These are phyloP conservation scores for Termitomyces sp. DNA, from an alignment of 768 basidiomycete species.

Conservation along the genomic window DNA sequence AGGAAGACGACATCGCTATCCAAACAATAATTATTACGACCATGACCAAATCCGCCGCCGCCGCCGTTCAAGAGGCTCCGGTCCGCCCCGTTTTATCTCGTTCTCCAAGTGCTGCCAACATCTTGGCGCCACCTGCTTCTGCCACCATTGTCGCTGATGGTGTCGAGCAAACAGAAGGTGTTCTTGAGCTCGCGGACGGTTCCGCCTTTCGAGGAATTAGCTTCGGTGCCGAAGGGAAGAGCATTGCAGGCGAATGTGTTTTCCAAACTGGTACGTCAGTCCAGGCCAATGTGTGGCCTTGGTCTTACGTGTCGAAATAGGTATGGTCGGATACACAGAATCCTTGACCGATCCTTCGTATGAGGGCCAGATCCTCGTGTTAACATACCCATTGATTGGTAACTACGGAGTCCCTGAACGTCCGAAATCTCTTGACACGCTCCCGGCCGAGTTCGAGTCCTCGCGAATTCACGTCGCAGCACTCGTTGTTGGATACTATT, in stretches of 20 bases:
- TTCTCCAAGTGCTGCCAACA: conserved; percentile 32
- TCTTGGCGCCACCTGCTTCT: conserved; percentile 33
- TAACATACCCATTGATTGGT: conserved; percentile 95
- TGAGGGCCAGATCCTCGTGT: conserved; percentile 94
- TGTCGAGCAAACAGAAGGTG: conserved; percentile 44
- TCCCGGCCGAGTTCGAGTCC: conserved; percentile 87
- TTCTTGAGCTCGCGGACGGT: conserved; percentile 90
- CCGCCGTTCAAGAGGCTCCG: conserved; percentile 21
- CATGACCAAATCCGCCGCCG: conserved; percentile 18
- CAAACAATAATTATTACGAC: conserved; percentile 13
- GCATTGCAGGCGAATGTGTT: conserved; percentile 96
- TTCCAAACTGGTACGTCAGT: conserved; percentile 89
- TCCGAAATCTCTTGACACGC: conserved; percentile 40
- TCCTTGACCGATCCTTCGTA: conserved; percentile 98
- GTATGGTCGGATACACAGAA: conserved; percentile 99
- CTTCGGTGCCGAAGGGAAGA: conserved; percentile 90
- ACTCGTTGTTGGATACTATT: conserved; percentile 90
- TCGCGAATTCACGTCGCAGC: conserved; percentile 92
- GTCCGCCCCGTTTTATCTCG: conserved; percentile 43
- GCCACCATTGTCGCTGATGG: conserved; percentile 25
- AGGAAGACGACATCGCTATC: conserved; percentile 34
- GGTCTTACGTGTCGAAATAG: conserved; percentile 36
- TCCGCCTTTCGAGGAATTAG: conserved; percentile 84
- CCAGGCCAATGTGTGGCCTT: neutral
- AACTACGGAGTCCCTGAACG: conserved; percentile 96